Percentiles rank a stretch among this genome's conserved stretches.
These are phyloP conservation scores for Colletotrichum chlorophyti DNA, from an alignment of 2,329 filamentous ascomycete genomes.

Conservation along the genomic window DNA sequence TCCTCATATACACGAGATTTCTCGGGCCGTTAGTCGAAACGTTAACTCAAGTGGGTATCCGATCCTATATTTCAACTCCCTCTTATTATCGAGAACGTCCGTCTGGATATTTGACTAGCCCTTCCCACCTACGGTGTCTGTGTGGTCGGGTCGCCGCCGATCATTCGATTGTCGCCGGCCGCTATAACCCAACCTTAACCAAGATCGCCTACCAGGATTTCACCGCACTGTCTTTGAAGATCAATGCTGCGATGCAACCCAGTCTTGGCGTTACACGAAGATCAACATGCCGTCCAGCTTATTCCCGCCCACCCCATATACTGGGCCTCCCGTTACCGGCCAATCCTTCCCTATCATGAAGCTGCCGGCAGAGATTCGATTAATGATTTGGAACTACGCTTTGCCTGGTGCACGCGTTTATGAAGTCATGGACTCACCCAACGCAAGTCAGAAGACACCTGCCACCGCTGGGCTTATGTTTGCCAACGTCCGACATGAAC, in stretches of 20 bases:
- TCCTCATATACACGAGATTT: slow-evolving; percentile 25
- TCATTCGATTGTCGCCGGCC: neutral
- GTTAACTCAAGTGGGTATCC: slow-evolving; percentile 23
- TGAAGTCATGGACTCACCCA: slow-evolving; percentile 54
- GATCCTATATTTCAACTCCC: slow-evolving; percentile 25
- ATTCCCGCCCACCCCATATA: slow-evolving; percentile 1
- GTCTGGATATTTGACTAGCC: neutral
- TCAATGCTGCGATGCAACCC: slow-evolving; percentile 26
- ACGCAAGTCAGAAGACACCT: slow-evolving; percentile 45
- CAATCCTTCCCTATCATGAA: slow-evolving; percentile 29
- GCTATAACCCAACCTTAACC: slow-evolving; percentile 17
- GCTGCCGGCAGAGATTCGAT: slow-evolving; percentile 52
- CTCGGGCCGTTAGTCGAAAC: slow-evolving; percentile 28
- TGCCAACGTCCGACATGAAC: slow-evolving; percentile 52
- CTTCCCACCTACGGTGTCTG: slow-evolving; percentile 1
- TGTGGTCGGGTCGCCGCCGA: slow-evolving; percentile 19
- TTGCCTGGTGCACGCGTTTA: slow-evolving; percentile 53
- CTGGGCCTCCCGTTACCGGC: neutral
- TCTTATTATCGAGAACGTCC: slow-evolving; percentile 10
- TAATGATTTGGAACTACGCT: slow-evolving; percentile 53
- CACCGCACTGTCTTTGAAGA: slow-evolving; percentile 19
- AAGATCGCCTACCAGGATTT: slow-evolving; percentile 23
- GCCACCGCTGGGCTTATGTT: slow-evolving; percentile 53
- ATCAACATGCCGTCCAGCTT: slow-evolving; percentile 20
- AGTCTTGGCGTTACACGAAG: slow-evolving; percentile 16